Evolutionary conservation across 306 rosid species (phyloP).

Genomic region (Fragaria ananassa): DNA sequence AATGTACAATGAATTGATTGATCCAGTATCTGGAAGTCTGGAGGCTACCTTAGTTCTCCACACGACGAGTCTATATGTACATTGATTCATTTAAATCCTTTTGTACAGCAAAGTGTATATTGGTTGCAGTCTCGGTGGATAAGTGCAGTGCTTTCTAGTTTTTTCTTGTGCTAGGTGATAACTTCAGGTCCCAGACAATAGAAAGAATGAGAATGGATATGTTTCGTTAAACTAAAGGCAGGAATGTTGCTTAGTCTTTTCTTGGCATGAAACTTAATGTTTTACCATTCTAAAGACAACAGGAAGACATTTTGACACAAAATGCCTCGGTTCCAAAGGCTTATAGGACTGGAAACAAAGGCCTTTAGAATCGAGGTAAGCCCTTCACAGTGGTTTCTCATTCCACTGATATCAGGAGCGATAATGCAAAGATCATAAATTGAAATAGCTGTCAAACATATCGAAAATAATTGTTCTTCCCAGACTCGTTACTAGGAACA

Average conservation of each 20-base stretch:
- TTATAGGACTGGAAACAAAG: too few relatives aligned
- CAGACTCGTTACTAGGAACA: too few relatives aligned
- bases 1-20: neutral
- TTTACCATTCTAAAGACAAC: neutral
- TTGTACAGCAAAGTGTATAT: constrained; percentile 8
- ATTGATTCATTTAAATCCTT: neutral
- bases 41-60: neutral
- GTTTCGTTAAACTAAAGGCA: neutral
- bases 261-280: neutral
- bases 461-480: too few relatives aligned
- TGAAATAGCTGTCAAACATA: too few relatives aligned
- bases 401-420: too few relatives aligned
- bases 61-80: neutral
- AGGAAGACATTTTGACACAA: too few relatives aligned
- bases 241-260: neutral
- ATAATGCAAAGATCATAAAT: too few relatives aligned
- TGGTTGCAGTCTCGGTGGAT: neutral
- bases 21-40: constrained; percentile 2
- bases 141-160: neutral
- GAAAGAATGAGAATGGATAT: neutral
- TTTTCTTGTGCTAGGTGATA: neutral
- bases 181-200: neutral
- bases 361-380: too few relatives aligned
- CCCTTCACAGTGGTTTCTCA: too few relatives aligned
- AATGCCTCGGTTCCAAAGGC: too few relatives aligned